Evolutionary conservation across 495 filamentous ascomycete genomes (phyloP), one percentile per base, ranked within the genome.

Genomic region (Darksidea phi): DNA sequence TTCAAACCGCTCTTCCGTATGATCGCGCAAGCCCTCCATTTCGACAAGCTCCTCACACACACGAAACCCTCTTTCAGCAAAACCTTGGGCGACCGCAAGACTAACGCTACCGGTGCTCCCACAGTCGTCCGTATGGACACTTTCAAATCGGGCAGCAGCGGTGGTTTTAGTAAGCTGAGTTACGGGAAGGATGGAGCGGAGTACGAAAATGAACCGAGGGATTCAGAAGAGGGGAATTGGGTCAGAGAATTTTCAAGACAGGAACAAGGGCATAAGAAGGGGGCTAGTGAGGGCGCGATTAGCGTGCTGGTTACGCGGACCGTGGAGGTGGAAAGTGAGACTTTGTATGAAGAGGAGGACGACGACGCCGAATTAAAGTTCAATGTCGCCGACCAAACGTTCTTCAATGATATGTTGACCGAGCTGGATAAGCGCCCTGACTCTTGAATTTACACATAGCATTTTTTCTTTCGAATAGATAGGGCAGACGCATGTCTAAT

Each of bases 1-100:
- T 57, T 52, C 38, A 57, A 57, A 34, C 60, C 60, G 2, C 24
- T 63, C 17, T 62, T 62, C 36, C 51, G 52, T n/a, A 56, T 56
- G 43, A 6, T 51, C 25, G 59, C 51, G 15, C 48, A 51, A 12
- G 45, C 59, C 4, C 36, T 62, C 1, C 59, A 57, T 18, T 23
- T 62, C 3, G 20, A 42, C 20, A 20, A 51, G 1, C 38, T 62
- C 1, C 0, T 62, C 3, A 56, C 59, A 32, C 51, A 56, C 23
- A 56, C 37, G 1, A 47, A 37, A 5, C 45, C 57, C 15, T 24
- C 18, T 7, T 8, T 53, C 7, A 20, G 34, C 1, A 15, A 43
- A n/a, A 52, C 28, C 28, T 32, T 32, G 4, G 10, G 28, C 28
- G 28, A 32, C 10, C 28, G 28, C 28, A 32, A 32, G 10, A 32